Base-by-base conservation (phyloP, 75 land plant genomes). In the Sequoia sempervirens region DNA sequence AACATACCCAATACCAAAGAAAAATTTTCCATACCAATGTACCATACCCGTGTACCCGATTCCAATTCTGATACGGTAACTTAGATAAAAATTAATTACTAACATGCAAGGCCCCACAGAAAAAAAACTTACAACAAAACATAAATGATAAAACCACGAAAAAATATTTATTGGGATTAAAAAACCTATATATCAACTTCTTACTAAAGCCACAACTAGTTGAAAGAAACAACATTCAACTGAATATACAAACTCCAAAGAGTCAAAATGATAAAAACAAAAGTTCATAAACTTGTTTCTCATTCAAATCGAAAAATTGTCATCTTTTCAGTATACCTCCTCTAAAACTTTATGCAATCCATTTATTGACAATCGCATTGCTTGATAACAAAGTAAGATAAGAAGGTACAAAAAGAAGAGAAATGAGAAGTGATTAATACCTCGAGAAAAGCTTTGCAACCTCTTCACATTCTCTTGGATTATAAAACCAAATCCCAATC, bases 401-500 rank as follows among this genome's bases (percentile, higher is more conserved):
- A 83, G 9, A 83, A 83, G 17, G 32, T n/a, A 83, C 17, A 75
- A 15, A 17, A n/a, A n/a, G 41, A 26, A 73, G 2, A 56, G 36
- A 82, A n/a, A 82, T 40, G 81, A 38, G 32, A 72, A 85, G 56
- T n/a, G 47, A 56, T 26, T 28, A 46, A 46, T 43, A 88, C 91
- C 91, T 85, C 43, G 87, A 84, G 56, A 90, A 90, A 34, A 90
- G 86, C 45, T 90, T 88, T 64, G 90, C 91, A 64, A 90, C 91
- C 26, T 90, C 90, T 81, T 90, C 91, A 69, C 91, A 90, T 75
- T 90, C 91, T 56, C 90, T 84, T 41, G 85, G 81, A 79, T 90
- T 88, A 80, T 90, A 90, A 58, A 90, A 90, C 91, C 91, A 90
- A 53, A 90, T 90, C 70, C 91, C 91, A 83, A 88, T 88, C 53